Percentiles rank a stretch among this genome's conserved stretches.
Conservation (phyloP, 2,329 filamentous ascomycete species). For the Pseudocercospora musae region DNA sequence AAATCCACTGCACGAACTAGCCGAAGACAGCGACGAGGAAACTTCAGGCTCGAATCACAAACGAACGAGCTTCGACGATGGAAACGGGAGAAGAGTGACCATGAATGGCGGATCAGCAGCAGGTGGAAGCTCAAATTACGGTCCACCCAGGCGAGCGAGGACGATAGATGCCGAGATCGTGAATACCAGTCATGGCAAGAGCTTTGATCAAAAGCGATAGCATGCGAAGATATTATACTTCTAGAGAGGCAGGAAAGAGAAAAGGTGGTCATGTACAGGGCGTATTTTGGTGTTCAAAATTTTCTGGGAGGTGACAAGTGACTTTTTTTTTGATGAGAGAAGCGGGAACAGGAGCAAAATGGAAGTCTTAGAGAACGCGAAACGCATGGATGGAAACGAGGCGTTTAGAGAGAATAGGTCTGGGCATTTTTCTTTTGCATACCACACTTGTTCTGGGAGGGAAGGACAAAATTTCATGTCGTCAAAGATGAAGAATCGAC, state of each 20-base stretch:
- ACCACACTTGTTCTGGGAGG: not conserved
- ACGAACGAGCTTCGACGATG: conserved; percentile 35
- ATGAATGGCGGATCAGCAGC: conserved; percentile 10
- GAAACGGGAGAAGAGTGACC: conserved; percentile 15
- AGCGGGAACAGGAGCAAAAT: not conserved
- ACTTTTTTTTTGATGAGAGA: not conserved
- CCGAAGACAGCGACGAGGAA: conserved; percentile 72
- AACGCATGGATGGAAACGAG: not conserved
- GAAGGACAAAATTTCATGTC: not conserved
- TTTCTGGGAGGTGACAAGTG: not conserved
- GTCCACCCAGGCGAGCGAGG: conserved; percentile 10
- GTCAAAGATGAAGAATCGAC: not conserved
- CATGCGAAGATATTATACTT: not conserved
- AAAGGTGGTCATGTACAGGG: conserved; percentile 10
- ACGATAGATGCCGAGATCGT: conserved; percentile 17
- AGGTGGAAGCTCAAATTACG: conserved; percentile 12
- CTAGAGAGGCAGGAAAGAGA: not conserved
- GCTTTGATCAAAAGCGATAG: conserved; percentile 20
- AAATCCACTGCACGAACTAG: conserved; percentile 65
- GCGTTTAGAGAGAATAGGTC: not conserved
- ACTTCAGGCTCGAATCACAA: conserved; percentile 28
- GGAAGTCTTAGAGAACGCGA: not conserved
- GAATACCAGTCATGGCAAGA: conserved; percentile 19
- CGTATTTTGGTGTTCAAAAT: not conserved
- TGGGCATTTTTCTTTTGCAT: not conserved